A percentile compares a stretch with the other conserved stretches of the same genome.
These are phyloP conservation scores for Miscanthus lutarioriparius DNA, from an alignment of 176 grass and related monocot genomes.

Conservation along the genomic window DNA sequence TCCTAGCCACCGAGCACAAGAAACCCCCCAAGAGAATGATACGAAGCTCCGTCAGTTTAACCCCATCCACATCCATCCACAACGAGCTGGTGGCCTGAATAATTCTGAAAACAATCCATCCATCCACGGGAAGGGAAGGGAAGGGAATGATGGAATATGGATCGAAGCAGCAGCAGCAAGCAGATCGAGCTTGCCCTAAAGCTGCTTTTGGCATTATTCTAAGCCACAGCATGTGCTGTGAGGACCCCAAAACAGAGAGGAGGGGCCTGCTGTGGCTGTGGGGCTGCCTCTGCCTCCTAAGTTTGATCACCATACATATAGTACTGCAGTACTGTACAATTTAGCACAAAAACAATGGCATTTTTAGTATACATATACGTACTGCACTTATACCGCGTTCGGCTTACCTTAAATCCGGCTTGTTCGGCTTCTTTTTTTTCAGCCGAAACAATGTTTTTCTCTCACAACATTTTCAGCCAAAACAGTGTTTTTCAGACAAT, in stretches of 20 bases:
- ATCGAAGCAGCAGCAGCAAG: neutral
- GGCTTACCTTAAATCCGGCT: too few species aligned
- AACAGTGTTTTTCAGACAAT: too few species aligned
- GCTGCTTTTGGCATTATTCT: conserved; percentile 45
- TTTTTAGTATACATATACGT: neutral
- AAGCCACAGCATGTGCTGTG: conserved; percentile 34
- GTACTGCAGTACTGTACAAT: neutral
- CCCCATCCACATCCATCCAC: neutral
- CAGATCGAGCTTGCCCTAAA: conserved; percentile 14
- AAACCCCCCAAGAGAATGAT: neutral
- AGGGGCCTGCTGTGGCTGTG: neutral
- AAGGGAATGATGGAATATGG: neutral
- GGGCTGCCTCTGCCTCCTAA: conserved; percentile 17
- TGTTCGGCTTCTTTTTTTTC: too few species aligned
- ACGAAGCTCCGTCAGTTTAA: neutral
- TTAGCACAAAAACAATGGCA: conserved; percentile 39
- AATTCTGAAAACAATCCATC: neutral
- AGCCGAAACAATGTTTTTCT: too few species aligned
- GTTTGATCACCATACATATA: neutral
- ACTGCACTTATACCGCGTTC: too few species aligned
- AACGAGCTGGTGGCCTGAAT: neutral
- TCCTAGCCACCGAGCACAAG: neutral
- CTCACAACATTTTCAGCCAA: too few species aligned
- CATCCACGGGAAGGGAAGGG: too few species aligned
- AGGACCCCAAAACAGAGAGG: neutral